A percentile compares a stretch with the other conserved stretches of the same genome.
These are phyloP conservation scores for Nothomitra cinnamomea DNA, from an alignment of 2,329 filamentous ascomycete species.

Conservation along the genomic window DNA sequence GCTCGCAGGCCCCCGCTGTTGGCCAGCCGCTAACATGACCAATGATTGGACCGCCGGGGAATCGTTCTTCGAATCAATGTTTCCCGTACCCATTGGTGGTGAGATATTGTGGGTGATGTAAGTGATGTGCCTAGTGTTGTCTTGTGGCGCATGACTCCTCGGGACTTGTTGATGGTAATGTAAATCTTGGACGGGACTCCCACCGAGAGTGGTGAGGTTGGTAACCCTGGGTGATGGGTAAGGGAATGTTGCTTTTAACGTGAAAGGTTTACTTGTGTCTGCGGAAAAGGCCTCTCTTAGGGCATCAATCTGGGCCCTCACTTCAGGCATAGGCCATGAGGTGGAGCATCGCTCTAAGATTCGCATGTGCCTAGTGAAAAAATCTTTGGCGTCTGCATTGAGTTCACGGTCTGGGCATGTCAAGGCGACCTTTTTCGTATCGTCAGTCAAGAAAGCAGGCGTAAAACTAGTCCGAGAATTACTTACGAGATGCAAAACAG, in stretches of 20 bases:
- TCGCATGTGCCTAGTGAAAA: conserved; percentile 86
- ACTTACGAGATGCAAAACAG: conserved; percentile 79
- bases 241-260: conserved; percentile 73
- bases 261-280: conserved; percentile 69
- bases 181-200: conserved; percentile 42
- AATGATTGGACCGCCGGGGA: conserved; percentile 56
- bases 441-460: background rate
- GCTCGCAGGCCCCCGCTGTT: conserved; percentile 34
- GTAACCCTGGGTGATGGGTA: conserved; percentile 52
- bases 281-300: conserved; percentile 83
- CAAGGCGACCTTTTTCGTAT: conserved; percentile 55
- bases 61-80: conserved; percentile 60
- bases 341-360: conserved; percentile 72
- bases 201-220: conserved; percentile 27
- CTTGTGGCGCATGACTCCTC: conserved; percentile 31
- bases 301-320: conserved; percentile 77
- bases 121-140: conserved; percentile 41
- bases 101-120: conserved; percentile 57
- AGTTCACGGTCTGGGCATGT: conserved; percentile 85
- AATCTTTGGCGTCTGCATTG: conserved; percentile 69
- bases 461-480: background rate
- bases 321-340: conserved; percentile 75
- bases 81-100: conserved; percentile 59
- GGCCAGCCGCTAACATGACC: conserved; percentile 46
- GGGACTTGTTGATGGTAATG: conserved; percentile 33